These are phyloP conservation scores for Coemansia sp. DNA, from an alignment of 371 early-diverging fungal species.

Conservation along the genomic window DNA sequence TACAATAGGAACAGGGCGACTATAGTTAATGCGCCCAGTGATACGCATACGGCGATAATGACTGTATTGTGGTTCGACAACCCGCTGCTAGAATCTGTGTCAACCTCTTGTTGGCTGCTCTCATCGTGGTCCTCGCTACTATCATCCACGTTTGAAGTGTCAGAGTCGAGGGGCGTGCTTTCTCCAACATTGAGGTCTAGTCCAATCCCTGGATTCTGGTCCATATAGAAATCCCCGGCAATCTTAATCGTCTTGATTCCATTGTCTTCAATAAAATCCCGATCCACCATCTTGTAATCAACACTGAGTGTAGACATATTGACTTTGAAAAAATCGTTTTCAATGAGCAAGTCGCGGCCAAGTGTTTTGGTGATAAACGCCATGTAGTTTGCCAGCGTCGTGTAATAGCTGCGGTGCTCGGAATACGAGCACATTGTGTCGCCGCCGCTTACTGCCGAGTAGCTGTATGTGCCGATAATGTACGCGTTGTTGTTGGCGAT, in stretches of 20 bases:
- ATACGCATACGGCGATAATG: slow-evolving; percentile 14
- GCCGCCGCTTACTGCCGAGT: slow-evolving; percentile 10
- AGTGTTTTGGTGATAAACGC: not conserved
- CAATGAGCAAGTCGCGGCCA: slow-evolving; percentile 2
- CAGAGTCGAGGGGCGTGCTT: not conserved
- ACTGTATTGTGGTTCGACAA: slow-evolving; percentile 9
- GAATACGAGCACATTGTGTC: not conserved
- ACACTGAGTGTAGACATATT: not conserved
- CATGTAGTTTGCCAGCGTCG: not conserved
- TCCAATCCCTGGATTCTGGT: not conserved
- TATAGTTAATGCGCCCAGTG: not conserved
- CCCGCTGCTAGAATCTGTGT: not conserved
- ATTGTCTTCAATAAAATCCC: not conserved
- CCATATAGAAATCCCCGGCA: not conserved
- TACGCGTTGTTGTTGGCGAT: not conserved
- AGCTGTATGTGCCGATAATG: slow-evolving; percentile 14
- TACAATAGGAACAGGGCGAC: not conserved
- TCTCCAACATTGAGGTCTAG: not conserved
- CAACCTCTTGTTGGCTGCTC: not conserved
- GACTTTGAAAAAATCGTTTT: not conserved
- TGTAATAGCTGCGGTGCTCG: not conserved
- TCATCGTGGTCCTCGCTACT: not conserved
- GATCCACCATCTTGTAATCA: not conserved
- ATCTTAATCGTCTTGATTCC: not conserved
- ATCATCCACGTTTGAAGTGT: not conserved